Conservation (phyloP, 2,329 filamentous ascomycete species). For the Aspergillus hortae region DNA sequence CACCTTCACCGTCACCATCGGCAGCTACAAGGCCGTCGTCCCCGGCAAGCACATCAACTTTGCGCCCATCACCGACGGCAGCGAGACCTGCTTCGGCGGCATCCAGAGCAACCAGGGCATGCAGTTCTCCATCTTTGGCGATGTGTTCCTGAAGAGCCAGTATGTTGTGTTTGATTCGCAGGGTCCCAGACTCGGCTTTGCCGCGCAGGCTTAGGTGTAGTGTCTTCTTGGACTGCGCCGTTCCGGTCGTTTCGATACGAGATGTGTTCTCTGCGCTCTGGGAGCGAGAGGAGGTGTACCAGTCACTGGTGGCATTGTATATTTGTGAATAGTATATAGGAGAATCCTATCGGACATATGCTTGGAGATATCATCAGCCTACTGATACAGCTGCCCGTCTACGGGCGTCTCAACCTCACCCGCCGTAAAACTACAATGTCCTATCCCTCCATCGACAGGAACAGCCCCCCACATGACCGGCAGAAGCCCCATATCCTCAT, state of each 20-base stretch:
- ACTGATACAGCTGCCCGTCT: no score
- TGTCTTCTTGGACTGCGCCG: neutral
- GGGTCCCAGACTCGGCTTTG: slow-evolving; percentile 49
- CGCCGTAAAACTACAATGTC: no score
- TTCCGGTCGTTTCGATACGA: neutral
- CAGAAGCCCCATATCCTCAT: no score
- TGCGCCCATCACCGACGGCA: slow-evolving; percentile 38
- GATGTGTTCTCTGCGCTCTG: no score
- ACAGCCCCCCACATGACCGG: no score
- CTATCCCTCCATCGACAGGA: no score
- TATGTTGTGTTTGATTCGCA: slow-evolving; percentile 68
- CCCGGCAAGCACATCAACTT: slow-evolving; percentile 57
- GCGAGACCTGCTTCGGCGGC: slow-evolving; percentile 65
- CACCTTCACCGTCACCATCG: slow-evolving; percentile 53
- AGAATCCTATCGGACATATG: no score
- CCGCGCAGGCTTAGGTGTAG: slow-evolving; percentile 31
- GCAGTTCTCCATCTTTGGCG: slow-evolving; percentile 68
- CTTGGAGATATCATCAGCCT: no score
- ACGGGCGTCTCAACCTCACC: no score
- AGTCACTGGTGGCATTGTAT: no score
- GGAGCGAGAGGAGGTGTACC: no score
- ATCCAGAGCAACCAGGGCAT: slow-evolving; percentile 63
- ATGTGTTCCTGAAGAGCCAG: slow-evolving; percentile 73
- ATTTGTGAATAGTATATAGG: no score
- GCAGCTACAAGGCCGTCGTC: slow-evolving; percentile 47